phyloP scores from a whole-genome alignment of 148 eudicot species.

The Simmondsia chinensis region DNA sequence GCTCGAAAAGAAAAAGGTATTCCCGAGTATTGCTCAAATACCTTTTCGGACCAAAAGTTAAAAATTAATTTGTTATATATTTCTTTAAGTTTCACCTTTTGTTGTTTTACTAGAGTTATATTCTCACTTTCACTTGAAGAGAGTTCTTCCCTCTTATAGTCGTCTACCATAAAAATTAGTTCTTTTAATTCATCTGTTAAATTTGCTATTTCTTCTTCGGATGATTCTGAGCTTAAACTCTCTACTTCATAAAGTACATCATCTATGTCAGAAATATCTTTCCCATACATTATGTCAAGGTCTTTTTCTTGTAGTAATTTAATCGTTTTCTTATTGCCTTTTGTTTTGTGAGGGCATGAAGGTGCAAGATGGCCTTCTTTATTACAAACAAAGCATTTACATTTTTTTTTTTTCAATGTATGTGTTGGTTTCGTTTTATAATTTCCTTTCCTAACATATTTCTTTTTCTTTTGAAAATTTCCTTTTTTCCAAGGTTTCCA shows the following conservation, averaged over 20 bases:
- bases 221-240: not conserved
- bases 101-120: not conserved
- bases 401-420: too few relatives aligned
- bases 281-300: too few relatives aligned
- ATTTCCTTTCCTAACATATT: not conserved
- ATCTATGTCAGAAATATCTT: not conserved
- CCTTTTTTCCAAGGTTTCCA: not conserved
- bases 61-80: too few relatives aligned
- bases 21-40: not conserved
- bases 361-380: not conserved
- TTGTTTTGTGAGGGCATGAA: not conserved
- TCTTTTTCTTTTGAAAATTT: too few relatives aligned
- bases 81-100: not conserved
- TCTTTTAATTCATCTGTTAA: not conserved
- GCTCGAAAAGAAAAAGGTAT: too few relatives aligned
- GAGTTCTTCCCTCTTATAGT: not conserved
- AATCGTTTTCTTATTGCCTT: too few relatives aligned
- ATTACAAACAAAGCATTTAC: not conserved
- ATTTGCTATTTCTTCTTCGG: not conserved
- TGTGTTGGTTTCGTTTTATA: not conserved
- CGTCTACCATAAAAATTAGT: not conserved
- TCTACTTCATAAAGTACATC: not conserved
- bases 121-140: not conserved
- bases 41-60: not conserved
- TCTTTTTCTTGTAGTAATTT: not conserved